These are phyloP conservation scores for Lycium ferocissimum DNA, from an alignment of 257 asterid genomes.

Conservation along the genomic window DNA sequence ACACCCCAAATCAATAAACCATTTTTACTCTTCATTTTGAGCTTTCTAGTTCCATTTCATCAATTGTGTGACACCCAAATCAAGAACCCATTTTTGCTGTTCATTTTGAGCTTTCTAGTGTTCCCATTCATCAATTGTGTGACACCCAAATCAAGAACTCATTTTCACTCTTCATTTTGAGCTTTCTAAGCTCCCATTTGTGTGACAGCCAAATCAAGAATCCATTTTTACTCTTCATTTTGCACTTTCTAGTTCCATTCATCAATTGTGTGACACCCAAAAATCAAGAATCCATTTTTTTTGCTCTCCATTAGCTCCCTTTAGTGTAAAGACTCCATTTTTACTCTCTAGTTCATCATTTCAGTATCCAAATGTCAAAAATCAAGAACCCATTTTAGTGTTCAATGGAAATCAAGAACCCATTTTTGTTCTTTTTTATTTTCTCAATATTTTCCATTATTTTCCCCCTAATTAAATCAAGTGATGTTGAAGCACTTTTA, in stretches of 20 bases:
- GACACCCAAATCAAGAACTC: background rate
- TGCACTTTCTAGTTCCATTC: background rate
- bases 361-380: background rate
- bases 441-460: constrained; percentile 35
- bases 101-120: too few species aligned
- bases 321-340: constrained; percentile 2
- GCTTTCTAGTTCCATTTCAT: background rate
- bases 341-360: background rate
- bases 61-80: background rate
- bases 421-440: constrained; percentile 26
- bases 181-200: too few species aligned
- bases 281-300: background rate
- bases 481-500: constrained; percentile 75
- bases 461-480: constrained; percentile 52
- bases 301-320: background rate
- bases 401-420: constrained; percentile 27
- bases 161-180: background rate
- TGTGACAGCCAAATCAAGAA: background rate
- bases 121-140: too few species aligned
- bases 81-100: background rate
- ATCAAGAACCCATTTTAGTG: constrained; percentile 5
- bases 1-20: background rate
- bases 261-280: background rate
- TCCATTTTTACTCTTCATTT: constrained; percentile 18
- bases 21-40: background rate